Base-by-base conservation (phyloP, 768 basidiomycete species). In the Trametopsis cervina region DNA sequence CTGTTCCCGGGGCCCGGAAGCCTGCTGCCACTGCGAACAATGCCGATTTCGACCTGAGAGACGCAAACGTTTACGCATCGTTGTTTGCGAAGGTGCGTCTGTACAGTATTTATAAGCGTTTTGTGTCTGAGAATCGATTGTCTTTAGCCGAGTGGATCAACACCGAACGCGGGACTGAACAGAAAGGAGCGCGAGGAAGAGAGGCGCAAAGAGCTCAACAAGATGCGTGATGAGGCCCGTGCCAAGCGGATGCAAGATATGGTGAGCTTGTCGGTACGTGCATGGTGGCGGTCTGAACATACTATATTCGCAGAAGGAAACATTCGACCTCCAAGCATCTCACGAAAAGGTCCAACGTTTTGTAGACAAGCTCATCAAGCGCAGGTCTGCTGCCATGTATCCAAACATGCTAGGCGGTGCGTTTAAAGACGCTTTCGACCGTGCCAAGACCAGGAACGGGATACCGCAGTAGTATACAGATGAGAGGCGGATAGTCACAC, bases 141-240 rank as follows among this genome's bases (percentile, higher is more conserved):
- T 38, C 2, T 43, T 10, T 33, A 63, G 59, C 60, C 58, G 1
- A 60, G 57, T 2, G 50, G 53, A 0, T 36, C 54, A 2, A 55
- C 57, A 7, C 60, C 62, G 0, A 56, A 59, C 40, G 59, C 62
- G 6, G 60, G 60, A 0, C 17, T 62, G 37, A 77, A 66, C 37
- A 66, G 72, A 39, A 78, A 84, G 18, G 83, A 85, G 50, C 72
- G 70, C 38, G 78, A 84, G n/a, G 84, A 85, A 53, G 83, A 86
- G 58, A 70, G 83, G 41, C 71, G 77, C 48, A 81, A 74, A 54
- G 83, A 89, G 49, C 57, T 88, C 56, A 72, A 81, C 57, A 77
- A 69, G 58, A 76, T 84, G 80, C 74, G 82, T 47, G 81, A 87
- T 33, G 85, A 86, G 33, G 81, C 80, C 15, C 72, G 73, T 53